Conservation (phyloP, 345 rosid species). For the Gynandropsis gynandra region DNA sequence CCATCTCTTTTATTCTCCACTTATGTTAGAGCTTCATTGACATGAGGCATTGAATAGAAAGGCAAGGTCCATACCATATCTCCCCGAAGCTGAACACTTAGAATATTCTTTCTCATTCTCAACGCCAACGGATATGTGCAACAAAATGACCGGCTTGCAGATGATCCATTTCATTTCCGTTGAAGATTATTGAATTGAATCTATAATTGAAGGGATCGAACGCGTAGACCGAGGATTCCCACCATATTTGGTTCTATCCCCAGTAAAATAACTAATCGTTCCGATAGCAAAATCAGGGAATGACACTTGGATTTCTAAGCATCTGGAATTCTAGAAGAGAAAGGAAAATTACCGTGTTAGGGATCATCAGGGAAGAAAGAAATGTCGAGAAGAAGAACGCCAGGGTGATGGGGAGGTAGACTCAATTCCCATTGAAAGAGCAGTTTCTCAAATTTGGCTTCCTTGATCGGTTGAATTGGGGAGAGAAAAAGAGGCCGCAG, state of each 20-base stretch:
- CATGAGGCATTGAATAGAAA: neutral
- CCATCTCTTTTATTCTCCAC: too few species aligned
- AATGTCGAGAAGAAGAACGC: constrained; percentile 92
- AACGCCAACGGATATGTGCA: constrained; percentile 75
- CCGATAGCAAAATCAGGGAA: neutral
- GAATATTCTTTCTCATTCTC: constrained; percentile 83
- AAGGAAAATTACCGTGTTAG: constrained; percentile 41
- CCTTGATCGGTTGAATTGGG: constrained; percentile 18
- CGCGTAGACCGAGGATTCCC: constrained; percentile 75
- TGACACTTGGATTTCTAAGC: neutral
- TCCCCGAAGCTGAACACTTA: constrained; percentile 87
- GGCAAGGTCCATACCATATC: constrained; percentile 48
- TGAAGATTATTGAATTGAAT: constrained; percentile 79
- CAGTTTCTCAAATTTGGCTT: constrained; percentile 44
- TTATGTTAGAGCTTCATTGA: too few species aligned
- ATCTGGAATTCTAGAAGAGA: neutral
- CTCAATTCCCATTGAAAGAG: constrained; percentile 81
- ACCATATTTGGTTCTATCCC: constrained; percentile 91
- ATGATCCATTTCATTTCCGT: constrained; percentile 91
- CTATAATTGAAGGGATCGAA: constrained; percentile 81
- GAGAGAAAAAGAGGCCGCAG: constrained; percentile 45
- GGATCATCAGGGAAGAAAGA: constrained; percentile 77
- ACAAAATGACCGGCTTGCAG: constrained; percentile 81
- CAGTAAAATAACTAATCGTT: constrained; percentile 53
- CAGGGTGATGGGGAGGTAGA: constrained; percentile 67